These are phyloP conservation scores for Ganoderma meredithae DNA, from an alignment of 1,284 basidiomycete species.

Conservation along the genomic window DNA sequence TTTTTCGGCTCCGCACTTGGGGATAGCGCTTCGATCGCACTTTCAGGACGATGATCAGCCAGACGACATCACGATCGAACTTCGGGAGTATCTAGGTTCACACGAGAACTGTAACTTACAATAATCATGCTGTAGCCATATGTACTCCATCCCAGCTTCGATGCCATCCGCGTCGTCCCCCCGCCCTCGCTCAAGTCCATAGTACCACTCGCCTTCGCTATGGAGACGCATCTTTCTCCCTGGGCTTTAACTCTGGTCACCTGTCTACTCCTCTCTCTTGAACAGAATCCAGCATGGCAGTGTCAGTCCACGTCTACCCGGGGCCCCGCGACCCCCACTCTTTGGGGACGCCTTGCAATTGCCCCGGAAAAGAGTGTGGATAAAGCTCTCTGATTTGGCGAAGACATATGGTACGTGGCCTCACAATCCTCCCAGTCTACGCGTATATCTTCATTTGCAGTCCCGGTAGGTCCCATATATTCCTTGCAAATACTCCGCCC, in stretches of 20 bases:
- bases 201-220: not conserved
- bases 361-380: constrained; percentile 5
- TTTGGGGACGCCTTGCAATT: constrained; percentile 16
- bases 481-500: constrained; percentile 23
- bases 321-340: constrained; percentile 4
- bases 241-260: not conserved
- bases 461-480: constrained; percentile 21
- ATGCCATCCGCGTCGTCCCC: not conserved
- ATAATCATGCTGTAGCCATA: not conserved
- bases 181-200: not conserved
- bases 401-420: constrained; percentile 13
- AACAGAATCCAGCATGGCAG: not conserved
- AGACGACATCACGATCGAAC: not conserved
- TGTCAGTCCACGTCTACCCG: not conserved
- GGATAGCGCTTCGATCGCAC: too few relatives aligned
- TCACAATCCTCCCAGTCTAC: not conserved
- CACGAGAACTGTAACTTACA: not conserved
- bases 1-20: too few relatives aligned
- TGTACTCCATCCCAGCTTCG: not conserved
- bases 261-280: not conserved
- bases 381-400: constrained; percentile 10
- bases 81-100: not conserved
- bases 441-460: not conserved
- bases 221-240: not conserved
- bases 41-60: too few relatives aligned